phyloP scores from a whole-genome alignment of 768 basidiomycete species.

The Mycena sanguinolenta region DNA sequence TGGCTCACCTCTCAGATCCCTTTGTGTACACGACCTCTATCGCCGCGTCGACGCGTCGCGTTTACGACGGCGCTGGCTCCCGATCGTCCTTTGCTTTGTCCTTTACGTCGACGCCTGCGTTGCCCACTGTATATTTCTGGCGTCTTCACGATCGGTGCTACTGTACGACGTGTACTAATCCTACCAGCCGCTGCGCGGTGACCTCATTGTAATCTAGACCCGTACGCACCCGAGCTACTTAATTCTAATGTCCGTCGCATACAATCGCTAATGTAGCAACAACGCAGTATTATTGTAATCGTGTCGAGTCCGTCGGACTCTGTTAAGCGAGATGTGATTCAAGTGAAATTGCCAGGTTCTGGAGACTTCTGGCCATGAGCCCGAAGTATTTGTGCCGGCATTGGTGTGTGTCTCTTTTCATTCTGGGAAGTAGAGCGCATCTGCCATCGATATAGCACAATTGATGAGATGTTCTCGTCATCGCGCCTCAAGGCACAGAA shows the following conservation, averaged over 20 bases:
- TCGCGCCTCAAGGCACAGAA: slow-evolving; percentile 4
- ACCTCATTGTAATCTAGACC: background rate
- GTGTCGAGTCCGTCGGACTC: background rate
- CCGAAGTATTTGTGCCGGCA: background rate
- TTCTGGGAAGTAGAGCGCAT: background rate
- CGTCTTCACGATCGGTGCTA: background rate
- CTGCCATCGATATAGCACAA: background rate
- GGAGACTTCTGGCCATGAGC: no score
- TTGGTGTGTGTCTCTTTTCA: background rate
- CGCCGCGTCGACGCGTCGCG: background rate
- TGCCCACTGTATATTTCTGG: background rate
- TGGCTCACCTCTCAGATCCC: no score
- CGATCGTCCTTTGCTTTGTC: background rate
- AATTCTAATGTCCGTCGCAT: background rate
- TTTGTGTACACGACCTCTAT: no score
- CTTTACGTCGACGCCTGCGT: background rate
- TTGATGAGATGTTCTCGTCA: background rate
- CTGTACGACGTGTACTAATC: background rate
- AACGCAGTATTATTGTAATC: background rate
- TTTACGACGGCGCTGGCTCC: background rate
- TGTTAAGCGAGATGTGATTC: no score
- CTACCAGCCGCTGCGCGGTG: background rate
- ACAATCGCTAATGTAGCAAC: background rate
- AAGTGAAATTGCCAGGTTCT: no score
- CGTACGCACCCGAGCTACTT: background rate